phyloP scores from a whole-genome alignment of 2,329 filamentous ascomycete genomes.

The Ophiostoma himal-ulmi region DNA sequence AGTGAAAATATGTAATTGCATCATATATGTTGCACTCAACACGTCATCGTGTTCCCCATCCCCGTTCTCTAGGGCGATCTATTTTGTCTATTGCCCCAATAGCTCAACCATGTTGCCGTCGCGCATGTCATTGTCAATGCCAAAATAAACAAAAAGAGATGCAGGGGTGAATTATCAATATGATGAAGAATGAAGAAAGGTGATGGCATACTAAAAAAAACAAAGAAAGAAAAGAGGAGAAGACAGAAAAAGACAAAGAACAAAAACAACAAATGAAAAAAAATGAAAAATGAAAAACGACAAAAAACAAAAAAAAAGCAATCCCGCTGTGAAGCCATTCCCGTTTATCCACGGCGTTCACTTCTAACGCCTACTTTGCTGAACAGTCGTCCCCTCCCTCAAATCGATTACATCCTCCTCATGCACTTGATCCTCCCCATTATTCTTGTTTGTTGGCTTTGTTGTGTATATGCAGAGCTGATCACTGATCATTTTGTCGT shows the following conservation, averaged over 20 bases:
- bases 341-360: not conserved
- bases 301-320: conserved; percentile 1
- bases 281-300: not conserved
- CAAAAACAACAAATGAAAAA: not conserved
- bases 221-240: too few species aligned
- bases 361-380: not conserved
- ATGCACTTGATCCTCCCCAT: not conserved
- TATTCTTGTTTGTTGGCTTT: not conserved
- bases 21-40: not conserved
- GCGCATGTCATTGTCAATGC: not conserved
- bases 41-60: not conserved
- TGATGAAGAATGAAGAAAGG: not conserved
- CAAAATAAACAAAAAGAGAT: not conserved
- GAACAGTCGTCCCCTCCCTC: not conserved
- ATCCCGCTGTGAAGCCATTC: not conserved
- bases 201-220: not conserved
- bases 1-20: not conserved
- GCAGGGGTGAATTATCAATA: not conserved
- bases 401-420: not conserved
- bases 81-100: not conserved
- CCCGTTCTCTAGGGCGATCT: not conserved
- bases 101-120: not conserved
- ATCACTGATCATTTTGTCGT: conserved; percentile 25
- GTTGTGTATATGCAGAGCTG: not conserved
- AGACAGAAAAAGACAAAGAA: not conserved